Percentiles rank a stretch among this genome's conserved stretches.
These are phyloP conservation scores for Fraxinus excelsior DNA, from an alignment of 257 asterid species.

Conservation along the genomic window DNA sequence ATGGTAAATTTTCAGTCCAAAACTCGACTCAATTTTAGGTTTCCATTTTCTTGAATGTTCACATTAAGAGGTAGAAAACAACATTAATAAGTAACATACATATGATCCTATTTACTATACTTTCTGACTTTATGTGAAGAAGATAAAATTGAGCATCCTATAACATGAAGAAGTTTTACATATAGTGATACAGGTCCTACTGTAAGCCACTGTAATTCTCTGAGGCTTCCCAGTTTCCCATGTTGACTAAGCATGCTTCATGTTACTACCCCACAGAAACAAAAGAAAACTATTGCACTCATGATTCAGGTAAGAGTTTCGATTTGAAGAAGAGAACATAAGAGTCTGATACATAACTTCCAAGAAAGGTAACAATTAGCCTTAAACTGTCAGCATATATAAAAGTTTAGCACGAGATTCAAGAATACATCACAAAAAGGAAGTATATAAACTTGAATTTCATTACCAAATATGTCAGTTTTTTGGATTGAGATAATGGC, in stretches of 20 bases:
- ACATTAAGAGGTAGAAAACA: not conserved
- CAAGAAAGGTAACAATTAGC: slow-evolving; percentile 20
- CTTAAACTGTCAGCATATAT: slow-evolving; percentile 2
- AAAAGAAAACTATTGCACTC: not conserved
- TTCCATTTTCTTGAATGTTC: not conserved
- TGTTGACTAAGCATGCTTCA: not conserved
- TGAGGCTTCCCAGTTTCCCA: not conserved
- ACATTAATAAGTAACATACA: not conserved
- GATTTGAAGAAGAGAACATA: not conserved
- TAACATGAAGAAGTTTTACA: too few species aligned
- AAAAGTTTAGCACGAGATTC: not conserved
- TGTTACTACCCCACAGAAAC: not conserved
- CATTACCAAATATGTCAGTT: slow-evolving; percentile 2
- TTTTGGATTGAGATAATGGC: not conserved
- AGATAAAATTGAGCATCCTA: too few species aligned
- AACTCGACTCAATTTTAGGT: not conserved
- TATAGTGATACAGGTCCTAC: too few species aligned
- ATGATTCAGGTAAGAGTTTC: not conserved
- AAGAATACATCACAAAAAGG: not conserved
- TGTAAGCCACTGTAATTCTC: too few species aligned
- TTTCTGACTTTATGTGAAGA: too few species aligned
- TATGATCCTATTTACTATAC: too few species aligned
- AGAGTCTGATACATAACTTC: slow-evolving; percentile 10
- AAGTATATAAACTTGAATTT: not conserved
- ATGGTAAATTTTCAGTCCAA: not conserved